A percentile compares a stretch with the other conserved stretches of the same genome.
phyloP scores from a whole-genome alignment of 2,329 filamentous ascomycete species.

The Scytalidium lignicola region DNA sequence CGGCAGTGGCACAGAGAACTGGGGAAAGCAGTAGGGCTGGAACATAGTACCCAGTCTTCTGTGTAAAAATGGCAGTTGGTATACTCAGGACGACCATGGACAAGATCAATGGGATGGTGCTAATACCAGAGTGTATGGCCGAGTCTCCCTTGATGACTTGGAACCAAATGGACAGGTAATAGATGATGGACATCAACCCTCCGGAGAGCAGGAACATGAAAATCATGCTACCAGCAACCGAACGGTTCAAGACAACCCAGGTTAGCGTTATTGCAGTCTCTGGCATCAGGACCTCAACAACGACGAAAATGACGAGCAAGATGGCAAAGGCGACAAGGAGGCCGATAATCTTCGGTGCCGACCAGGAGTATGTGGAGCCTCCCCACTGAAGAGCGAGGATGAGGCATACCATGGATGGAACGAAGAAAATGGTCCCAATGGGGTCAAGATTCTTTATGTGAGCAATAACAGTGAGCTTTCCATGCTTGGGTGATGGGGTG shows the following conservation, averaged over 20 bases:
- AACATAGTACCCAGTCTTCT: conserved; percentile 48
- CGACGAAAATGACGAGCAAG: conserved; percentile 17
- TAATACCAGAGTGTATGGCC: conserved; percentile 36
- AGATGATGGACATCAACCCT: too few species aligned
- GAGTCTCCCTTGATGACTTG: conserved; percentile 35
- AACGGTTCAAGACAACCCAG: conserved; percentile 27
- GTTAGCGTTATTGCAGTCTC: conserved; percentile 32
- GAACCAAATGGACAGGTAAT: conserved; percentile 40
- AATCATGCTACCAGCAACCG: conserved; percentile 24
- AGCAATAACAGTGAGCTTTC: neutral
- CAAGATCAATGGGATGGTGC: conserved; percentile 26
- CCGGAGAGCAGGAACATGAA: too few species aligned
- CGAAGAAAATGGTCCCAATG: conserved; percentile 20
- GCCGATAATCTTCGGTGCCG: conserved; percentile 22
- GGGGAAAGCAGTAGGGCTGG: too few species aligned
- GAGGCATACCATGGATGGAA: conserved; percentile 16
- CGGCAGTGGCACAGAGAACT: conserved; percentile 11
- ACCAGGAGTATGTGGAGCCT: conserved; percentile 30
- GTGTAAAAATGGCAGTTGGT: conserved; percentile 32
- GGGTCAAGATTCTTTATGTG: conserved; percentile 16
- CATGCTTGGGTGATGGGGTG: neutral
- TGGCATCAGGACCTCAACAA: conserved; percentile 27
- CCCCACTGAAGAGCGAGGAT: conserved; percentile 20
- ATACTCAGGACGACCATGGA: conserved; percentile 34
- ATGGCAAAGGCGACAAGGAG: conserved; percentile 20